Conservation (phyloP, 192 early-diverging fungal species). For the Backusella westeae region DNA sequence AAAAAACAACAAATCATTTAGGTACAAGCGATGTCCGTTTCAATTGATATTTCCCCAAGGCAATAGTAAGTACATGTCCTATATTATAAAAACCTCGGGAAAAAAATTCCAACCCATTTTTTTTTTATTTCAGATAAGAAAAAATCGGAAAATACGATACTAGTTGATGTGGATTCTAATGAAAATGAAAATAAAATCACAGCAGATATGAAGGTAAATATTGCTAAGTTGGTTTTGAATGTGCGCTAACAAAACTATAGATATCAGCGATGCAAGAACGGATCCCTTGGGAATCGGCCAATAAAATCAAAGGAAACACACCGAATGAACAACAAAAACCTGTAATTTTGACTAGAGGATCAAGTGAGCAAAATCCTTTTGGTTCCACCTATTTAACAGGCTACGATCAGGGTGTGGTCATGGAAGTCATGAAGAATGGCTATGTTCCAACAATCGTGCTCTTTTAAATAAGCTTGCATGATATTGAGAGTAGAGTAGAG, state of each 20-base stretch:
- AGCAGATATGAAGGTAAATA: slow-evolving; percentile 22
- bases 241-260: not conserved
- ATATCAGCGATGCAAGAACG: slow-evolving; percentile 27
- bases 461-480: slow-evolving; percentile 31
- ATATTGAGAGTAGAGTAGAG: not conserved
- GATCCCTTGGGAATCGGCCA: slow-evolving; percentile 23
- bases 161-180: slow-evolving; percentile 27
- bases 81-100: not conserved
- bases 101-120: not conserved
- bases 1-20: slow-evolving; percentile 2
- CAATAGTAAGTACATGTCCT: not conserved
- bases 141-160: slow-evolving; percentile 9
- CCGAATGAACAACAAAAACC: slow-evolving; percentile 39
- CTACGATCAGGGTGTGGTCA: slow-evolving; percentile 51
- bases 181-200: slow-evolving; percentile 21
- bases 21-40: slow-evolving; percentile 59
- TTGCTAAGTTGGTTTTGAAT: too few species aligned
- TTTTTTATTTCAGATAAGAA: not conserved
- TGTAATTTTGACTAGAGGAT: slow-evolving; percentile 61
- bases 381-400: slow-evolving; percentile 68
- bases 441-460: slow-evolving; percentile 58
- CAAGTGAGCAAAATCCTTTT: slow-evolving; percentile 69
- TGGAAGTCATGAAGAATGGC: slow-evolving; percentile 67
- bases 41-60: slow-evolving; percentile 36
- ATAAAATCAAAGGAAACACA: slow-evolving; percentile 25